Percentiles rank a stretch among this genome's conserved stretches.
Evolutionary conservation across 2,329 filamentous ascomycete species (phyloP).

Genomic region (Lasiodiplodia sp.): DNA sequence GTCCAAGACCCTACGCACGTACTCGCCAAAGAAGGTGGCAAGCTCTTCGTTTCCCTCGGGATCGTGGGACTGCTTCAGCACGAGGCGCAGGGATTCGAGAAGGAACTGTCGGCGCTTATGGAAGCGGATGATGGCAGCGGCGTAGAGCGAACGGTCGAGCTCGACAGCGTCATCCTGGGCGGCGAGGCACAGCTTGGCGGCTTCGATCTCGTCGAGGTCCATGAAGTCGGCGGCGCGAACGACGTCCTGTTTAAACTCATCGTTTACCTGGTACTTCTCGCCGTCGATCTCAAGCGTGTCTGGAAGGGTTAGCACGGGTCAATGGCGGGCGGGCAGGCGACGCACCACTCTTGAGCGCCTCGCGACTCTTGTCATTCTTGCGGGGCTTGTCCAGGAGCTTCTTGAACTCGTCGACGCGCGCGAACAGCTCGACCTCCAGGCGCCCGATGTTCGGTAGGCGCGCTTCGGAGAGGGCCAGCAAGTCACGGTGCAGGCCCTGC

Average conservation of each 20-base stretch:
- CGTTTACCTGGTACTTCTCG: constrained; percentile 80
- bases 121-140: constrained; percentile 84
- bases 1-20: constrained; percentile 62
- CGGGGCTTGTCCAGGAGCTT: constrained; percentile 76
- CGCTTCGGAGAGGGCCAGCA: constrained; percentile 76
- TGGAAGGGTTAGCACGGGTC: constrained; percentile 46
- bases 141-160: constrained; percentile 75
- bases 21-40: constrained; percentile 37
- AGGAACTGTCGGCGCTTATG: constrained; percentile 85
- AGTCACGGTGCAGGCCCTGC: constrained; percentile 84
- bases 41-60: constrained; percentile 39
- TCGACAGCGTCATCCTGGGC: constrained; percentile 73
- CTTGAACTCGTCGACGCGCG: constrained; percentile 71
- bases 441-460: constrained; percentile 75
- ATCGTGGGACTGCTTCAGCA: constrained; percentile 70
- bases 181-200: constrained; percentile 77
- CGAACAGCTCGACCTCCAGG: constrained; percentile 69
- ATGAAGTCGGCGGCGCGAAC: constrained; percentile 86
- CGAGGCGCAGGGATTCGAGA: constrained; percentile 81
- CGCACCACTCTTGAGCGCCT: constrained; percentile 72
- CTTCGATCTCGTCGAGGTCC: constrained; percentile 87
- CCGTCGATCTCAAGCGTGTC: constrained; percentile 78
- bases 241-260: constrained; percentile 83
- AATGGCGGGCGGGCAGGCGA: constrained; percentile 4
- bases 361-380: constrained; percentile 78